Evolutionary conservation across 129 eudicot genomes (phyloP), one percentile per base, ranked within the genome.

Genomic region (Lonicera japonica): DNA sequence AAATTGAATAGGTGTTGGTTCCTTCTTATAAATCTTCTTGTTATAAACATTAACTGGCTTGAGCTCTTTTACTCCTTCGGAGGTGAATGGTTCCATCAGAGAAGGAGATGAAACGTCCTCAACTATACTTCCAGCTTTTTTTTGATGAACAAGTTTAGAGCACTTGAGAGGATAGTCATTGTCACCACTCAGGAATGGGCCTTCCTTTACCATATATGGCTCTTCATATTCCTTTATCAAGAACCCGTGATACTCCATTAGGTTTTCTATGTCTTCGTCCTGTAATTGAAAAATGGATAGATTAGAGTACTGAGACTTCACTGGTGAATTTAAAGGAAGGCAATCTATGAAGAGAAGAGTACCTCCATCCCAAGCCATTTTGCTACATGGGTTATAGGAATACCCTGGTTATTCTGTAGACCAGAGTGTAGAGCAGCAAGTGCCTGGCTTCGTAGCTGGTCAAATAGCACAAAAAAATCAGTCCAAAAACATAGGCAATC

Each of bases 331-430:
- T 36, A 68, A 21, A 54, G 14, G 25, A 43, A 13, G 14, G 25
- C 20, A 62, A 43, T 9, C 21, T 19, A 24, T 43, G 40, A 51
- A 63, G 36, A 40, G 54, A 70, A 15, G 25, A 41, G 58, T 58
- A 92, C 99, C 99, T 92, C 99, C 96, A 92, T 78, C 60, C 86
- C 96, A 59, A 92, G 95, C 96, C 99, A 92, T 70, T 76, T 77
- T 69, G 92, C 83, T 64, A 85, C 82, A 73, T 71, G 95, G 15
- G 82, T 34, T 17, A 92, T 77, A 25, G 96, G 99, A 53, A 92
- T 78, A 29, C 99, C 99, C 78, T 92, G 99, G 77, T 78, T 82
- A 74, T 61, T 85, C 68, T 85, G 99, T 64, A 92, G 79, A 60
- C 96, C 96, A 65, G 71, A 61, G 66, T 92, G 99, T 66, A 92